Evolutionary conservation across 768 basidiomycete species (phyloP).

Genomic region (Kwoniella newhampshirensis): DNA sequence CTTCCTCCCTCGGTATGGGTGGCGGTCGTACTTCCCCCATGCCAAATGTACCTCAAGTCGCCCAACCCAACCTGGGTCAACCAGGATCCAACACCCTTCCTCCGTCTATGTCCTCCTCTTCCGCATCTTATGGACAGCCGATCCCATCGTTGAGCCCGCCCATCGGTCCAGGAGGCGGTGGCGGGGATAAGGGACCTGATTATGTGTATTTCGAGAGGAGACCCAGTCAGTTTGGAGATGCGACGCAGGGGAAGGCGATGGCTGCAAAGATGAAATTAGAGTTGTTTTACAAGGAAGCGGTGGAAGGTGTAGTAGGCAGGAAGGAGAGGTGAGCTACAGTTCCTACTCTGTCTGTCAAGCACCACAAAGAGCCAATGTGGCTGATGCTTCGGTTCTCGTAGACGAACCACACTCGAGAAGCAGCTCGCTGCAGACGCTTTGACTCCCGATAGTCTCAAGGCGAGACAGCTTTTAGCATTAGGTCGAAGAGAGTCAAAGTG

Average conservation of each 20-base stretch:
- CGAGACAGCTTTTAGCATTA: conserved; percentile 45
- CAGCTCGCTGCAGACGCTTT: conserved; percentile 41
- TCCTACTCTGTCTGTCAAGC: background rate
- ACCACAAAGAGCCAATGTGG: background rate
- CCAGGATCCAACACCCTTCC: conserved; percentile 22
- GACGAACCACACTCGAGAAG: conserved; percentile 49
- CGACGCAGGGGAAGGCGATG: conserved; percentile 78
- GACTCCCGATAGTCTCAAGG: conserved; percentile 48
- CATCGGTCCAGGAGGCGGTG: background rate
- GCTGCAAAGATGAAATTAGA: conserved; percentile 92
- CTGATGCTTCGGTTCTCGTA: conserved; percentile 5
- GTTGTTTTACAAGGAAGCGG: conserved; percentile 93
- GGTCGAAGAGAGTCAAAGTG: conserved; percentile 51
- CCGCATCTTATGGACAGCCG: conserved; percentile 3
- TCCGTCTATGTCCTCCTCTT: no score
- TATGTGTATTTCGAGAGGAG: conserved; percentile 93
- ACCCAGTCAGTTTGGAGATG: conserved; percentile 71
- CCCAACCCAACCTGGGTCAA: conserved; percentile 27
- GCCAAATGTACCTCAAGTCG: conserved; percentile 25
- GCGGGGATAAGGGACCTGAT: conserved; percentile 58
- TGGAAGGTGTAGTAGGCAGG: conserved; percentile 90
- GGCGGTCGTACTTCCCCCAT: conserved; percentile 24
- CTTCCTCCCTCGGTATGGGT: background rate
- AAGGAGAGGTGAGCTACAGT: conserved; percentile 69
- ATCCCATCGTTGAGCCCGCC: background rate